Evolutionary conservation across 352 stramenopile species (phyloP).

Genomic region (Pythium phragmiticola): DNA sequence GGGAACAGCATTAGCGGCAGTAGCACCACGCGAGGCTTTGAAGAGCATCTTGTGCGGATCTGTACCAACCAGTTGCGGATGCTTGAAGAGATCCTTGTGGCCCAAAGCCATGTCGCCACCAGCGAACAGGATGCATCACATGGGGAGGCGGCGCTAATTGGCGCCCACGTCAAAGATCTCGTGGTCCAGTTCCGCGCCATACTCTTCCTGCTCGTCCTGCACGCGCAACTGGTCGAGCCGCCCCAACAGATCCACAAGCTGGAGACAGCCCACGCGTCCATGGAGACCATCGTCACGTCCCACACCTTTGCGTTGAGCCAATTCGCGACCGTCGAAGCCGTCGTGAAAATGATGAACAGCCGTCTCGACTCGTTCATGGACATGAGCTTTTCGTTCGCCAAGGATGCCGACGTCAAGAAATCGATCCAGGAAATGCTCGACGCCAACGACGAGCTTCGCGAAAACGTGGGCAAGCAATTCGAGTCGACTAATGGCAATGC

Average conservation of each 20-base stretch:
- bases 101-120: conserved; percentile 9
- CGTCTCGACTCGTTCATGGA: conserved; percentile 66
- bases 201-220: conserved; percentile 48
- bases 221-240: conserved; percentile 39
- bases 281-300: conserved; percentile 34
- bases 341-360: conserved; percentile 65
- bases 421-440: conserved; percentile 63
- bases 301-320: conserved; percentile 56
- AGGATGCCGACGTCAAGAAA: conserved; percentile 74
- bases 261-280: conserved; percentile 28
- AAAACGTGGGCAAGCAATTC: conserved; percentile 47
- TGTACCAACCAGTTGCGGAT: conserved; percentile 24
- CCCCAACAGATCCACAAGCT: conserved; percentile 37
- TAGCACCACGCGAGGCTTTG: conserved; percentile 16
- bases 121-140: background rate
- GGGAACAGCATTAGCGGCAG: background rate
- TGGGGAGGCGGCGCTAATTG: background rate
- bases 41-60: conserved; percentile 26
- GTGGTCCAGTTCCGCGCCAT: conserved; percentile 63
- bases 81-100: conserved; percentile 24
- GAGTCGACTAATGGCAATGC: conserved; percentile 45
- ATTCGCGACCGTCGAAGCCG: conserved; percentile 43
- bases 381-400: conserved; percentile 60
- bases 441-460: conserved; percentile 40
- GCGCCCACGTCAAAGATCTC: conserved; percentile 37